These are phyloP conservation scores for Pichia sp. DNA, from an alignment of 1,139 yeast species.

Conservation along the genomic window DNA sequence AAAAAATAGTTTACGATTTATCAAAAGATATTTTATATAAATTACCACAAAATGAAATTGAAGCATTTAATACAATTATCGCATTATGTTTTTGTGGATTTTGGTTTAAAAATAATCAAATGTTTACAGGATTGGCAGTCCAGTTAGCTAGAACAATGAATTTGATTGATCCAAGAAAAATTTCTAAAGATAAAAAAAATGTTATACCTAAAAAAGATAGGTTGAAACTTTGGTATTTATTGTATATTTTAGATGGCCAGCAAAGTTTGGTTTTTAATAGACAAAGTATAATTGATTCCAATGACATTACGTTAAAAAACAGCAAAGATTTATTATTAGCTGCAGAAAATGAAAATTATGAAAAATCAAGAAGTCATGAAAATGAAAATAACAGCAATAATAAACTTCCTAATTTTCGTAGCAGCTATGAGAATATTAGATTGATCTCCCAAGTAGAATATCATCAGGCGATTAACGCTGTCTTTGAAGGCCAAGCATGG, in stretches of 20 bases:
- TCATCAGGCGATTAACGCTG: constrained; percentile 57
- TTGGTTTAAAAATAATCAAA: constrained; percentile 61
- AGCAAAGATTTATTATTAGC: constrained; percentile 35
- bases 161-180: constrained; percentile 33
- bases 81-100: constrained; percentile 63
- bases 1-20: constrained; percentile 39
- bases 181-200: constrained; percentile 13
- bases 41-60: constrained; percentile 34
- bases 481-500: constrained; percentile 60
- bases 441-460: constrained; percentile 70
- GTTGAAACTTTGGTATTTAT: constrained; percentile 58
- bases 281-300: constrained; percentile 45
- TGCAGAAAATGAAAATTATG: constrained; percentile 4
- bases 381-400: background rate
- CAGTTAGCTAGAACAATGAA: constrained; percentile 57
- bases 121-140: constrained; percentile 62
- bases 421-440: constrained; percentile 49
- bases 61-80: constrained; percentile 54
- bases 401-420: constrained; percentile 14
- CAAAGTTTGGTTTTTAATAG: constrained; percentile 59
- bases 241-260: constrained; percentile 66
- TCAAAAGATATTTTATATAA: constrained; percentile 42
- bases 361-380: background rate
- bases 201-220: constrained; percentile 33
- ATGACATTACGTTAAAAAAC: constrained; percentile 39